Conservation (phyloP, 2,329 filamentous ascomycete genomes). For the Ophiocordyceps polyrhachis-furcata region DNA sequence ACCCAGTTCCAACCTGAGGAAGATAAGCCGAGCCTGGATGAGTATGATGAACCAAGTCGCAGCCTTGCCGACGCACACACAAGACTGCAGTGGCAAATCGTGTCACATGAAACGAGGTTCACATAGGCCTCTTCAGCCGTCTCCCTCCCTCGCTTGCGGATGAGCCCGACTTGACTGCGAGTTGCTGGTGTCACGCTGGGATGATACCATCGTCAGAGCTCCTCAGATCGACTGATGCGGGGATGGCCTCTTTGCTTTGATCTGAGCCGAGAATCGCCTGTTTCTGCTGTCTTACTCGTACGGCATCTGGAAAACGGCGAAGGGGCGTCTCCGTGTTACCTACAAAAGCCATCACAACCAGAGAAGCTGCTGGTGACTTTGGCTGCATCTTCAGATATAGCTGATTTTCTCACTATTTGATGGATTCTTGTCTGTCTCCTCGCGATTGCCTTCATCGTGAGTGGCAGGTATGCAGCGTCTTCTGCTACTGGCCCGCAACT, state of each 20-base stretch:
- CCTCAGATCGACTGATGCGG: background rate
- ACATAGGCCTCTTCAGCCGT: background rate
- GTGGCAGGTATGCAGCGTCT: no score
- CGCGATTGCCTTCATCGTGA: no score
- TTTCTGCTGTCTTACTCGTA: background rate
- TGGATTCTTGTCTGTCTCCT: no score
- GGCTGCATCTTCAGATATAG: no score
- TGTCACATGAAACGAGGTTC: background rate
- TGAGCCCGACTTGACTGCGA: background rate
- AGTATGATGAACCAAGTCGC: background rate
- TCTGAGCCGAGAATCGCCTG: background rate
- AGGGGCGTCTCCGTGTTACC: background rate
- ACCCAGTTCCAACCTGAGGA: no score
- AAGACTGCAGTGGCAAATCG: background rate
- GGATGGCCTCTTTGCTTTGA: background rate
- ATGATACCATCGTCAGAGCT: background rate
- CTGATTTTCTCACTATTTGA: no score
- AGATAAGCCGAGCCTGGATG: background rate
- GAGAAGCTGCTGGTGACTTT: background rate
- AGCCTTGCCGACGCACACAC: background rate
- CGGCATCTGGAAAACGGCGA: background rate
- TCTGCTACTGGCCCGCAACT: no score
- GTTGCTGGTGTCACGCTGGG: background rate
- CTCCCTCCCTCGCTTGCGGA: background rate
- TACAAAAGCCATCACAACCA: background rate